Evolutionary conservation across 2,329 filamentous ascomycete genomes (phyloP).

Genomic region (Metarhizium brunneum): DNA sequence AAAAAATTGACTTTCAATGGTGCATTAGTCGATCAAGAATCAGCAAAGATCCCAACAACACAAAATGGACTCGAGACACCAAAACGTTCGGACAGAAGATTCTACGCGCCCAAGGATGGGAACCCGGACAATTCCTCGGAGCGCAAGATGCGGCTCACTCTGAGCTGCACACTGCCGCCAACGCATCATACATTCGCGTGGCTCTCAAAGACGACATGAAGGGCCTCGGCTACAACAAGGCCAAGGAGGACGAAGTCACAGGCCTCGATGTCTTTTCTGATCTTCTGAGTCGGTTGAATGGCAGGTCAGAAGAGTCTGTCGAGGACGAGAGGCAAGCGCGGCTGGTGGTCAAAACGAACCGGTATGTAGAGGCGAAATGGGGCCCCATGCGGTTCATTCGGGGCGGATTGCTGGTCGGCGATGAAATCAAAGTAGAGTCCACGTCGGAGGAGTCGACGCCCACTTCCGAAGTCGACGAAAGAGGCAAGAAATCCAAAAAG

Average conservation of each 20-base stretch:
- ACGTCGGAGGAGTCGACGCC: conserved; percentile 8
- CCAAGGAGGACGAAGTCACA: conserved; percentile 67
- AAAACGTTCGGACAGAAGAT: conserved; percentile 83
- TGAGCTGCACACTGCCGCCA: conserved; percentile 68
- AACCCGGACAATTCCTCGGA: conserved; percentile 74
- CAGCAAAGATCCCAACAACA: conserved; percentile 90
- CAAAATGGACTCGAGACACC: conserved; percentile 77
- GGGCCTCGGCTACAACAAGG: conserved; percentile 74
- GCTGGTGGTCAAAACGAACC: conserved; percentile 60
- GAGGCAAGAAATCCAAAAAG: conserved; percentile 23
- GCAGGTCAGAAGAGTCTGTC: conserved; percentile 66
- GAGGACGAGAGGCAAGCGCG: conserved; percentile 60
- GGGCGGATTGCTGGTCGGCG: conserved; percentile 62
- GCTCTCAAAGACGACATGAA: conserved; percentile 83
- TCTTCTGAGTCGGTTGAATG: conserved; percentile 80
- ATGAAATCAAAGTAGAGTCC: conserved; percentile 37
- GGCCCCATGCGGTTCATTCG: conserved; percentile 78
- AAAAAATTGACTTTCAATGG: conserved; percentile 7
- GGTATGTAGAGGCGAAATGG: conserved; percentile 67
- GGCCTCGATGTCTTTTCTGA: conserved; percentile 82
- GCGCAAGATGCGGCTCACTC: conserved; percentile 67
- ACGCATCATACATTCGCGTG: conserved; percentile 77
- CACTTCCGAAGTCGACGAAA: conserved; percentile 12
- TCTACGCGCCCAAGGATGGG: conserved; percentile 82
- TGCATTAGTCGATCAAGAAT: conserved; percentile 50